Evolutionary conservation across 768 basidiomycete genomes (phyloP), one percentile per base, ranked within the genome.

Genomic region (Guyanaporus albipodus): DNA sequence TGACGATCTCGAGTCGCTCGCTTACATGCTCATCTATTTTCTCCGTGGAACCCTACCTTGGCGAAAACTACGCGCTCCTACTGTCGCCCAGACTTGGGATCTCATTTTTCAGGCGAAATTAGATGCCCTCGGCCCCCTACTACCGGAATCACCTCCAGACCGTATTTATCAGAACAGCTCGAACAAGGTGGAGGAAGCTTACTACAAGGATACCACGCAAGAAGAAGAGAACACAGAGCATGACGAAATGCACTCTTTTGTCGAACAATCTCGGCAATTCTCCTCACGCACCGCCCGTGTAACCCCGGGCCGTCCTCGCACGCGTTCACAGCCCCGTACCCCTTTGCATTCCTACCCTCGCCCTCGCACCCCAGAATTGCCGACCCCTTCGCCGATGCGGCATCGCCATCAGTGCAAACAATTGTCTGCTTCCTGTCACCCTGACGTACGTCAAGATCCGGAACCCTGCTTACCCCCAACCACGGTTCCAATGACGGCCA

Each of bases 21-120:
- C 87, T 0, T 90, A 90, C 67, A 86, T 88, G 84, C 76, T 89
- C 49, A 80, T 88, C 34, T 88, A 89, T 58, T 88, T 90, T 64
- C 67, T 88, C 12, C 82, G 85, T 6, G 86, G 87, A 14, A 82
- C 81, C 0, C 71, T 89, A 3, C 87, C 87, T 1, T 90, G 87
- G 87, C 74, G 84, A 58, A 85, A 83, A 68, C 59, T 87, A 35
- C 79, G 82, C 35, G 87, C 80, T 0, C 69, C 77, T 28, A 78
- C 85, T 10, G 76, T 85, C 11, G 73, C 78, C 6, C 77, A 74
- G 31, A 89, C 87, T 0, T 89, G 87, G 87, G 79, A 87, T 49
- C 71, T 85, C 49, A 89, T 90, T 49, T 77, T 82, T 15, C 84
- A 85, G 54, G 76, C 80, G 28, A 90, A 90, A 61, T 63, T 87